A percentile compares a stretch with the other conserved stretches of the same genome.
Conservation (phyloP, 2,329 filamentous ascomycete genomes). For the Xylariaceae sp. region DNA sequence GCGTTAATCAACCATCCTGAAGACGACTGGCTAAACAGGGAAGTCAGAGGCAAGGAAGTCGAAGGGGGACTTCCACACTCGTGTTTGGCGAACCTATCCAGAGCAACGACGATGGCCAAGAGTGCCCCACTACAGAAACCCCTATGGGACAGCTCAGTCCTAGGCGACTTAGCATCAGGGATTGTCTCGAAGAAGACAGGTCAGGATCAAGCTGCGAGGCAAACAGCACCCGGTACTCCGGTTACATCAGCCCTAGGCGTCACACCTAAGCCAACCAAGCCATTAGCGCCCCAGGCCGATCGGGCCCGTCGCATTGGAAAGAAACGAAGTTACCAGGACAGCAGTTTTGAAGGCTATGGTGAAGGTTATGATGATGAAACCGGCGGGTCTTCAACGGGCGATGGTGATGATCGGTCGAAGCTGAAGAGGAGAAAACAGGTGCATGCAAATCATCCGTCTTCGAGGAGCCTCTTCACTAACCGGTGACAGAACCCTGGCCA, state of each 20-base stretch:
- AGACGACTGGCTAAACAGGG: conserved; percentile 59
- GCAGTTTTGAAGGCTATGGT: conserved; percentile 73
- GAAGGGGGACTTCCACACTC: conserved; percentile 53
- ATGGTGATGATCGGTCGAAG: conserved; percentile 63
- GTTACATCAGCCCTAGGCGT: conserved; percentile 40
- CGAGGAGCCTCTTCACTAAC: conserved; percentile 44
- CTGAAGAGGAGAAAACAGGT: conserved; percentile 71
- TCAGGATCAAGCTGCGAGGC: conserved; percentile 46
- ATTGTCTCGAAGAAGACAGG: conserved; percentile 43
- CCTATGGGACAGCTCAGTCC: conserved; percentile 60
- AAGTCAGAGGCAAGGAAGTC: conserved; percentile 59
- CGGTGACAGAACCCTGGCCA: conserved; percentile 50
- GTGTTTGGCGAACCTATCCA: conserved; percentile 48
- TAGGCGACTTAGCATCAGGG: conserved; percentile 57
- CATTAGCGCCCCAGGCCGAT: conserved; percentile 47
- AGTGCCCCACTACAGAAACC: conserved; percentile 58
- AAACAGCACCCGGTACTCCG: conserved; percentile 58
- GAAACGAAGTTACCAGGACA: conserved; percentile 76
- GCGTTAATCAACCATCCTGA: conserved; percentile 55
- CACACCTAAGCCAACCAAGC: conserved; percentile 34
- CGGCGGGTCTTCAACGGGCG: conserved; percentile 71
- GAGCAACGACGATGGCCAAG: conserved; percentile 60
- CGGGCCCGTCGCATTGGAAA: conserved; percentile 68
- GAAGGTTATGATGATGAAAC: conserved; percentile 75
- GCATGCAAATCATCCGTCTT: conserved; percentile 37